These are phyloP conservation scores for Hapsidospora chrysogenum DNA, from an alignment of 495 filamentous ascomycete genomes.

Conservation along the genomic window DNA sequence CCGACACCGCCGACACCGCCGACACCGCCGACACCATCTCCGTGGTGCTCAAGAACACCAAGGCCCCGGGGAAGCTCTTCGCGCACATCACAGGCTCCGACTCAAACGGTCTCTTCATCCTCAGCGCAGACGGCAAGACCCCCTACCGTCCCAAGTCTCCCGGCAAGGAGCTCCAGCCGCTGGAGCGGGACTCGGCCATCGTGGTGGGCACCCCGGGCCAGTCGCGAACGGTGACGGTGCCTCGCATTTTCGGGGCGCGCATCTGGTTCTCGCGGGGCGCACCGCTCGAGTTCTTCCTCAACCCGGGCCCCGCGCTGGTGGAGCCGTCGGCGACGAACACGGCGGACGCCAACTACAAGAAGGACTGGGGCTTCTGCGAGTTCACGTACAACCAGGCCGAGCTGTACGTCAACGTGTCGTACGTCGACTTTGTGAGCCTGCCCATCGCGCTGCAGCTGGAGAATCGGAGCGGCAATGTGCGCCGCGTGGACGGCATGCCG, in stretches of 20 bases:
- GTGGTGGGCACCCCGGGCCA: constrained; percentile 40
- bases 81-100: constrained; percentile 57
- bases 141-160: constrained; percentile 19
- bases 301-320: constrained; percentile 51
- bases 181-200: constrained; percentile 43
- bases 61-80: constrained; percentile 40
- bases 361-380: constrained; percentile 53
- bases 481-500: constrained; percentile 42
- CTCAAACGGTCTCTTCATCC: constrained; percentile 39
- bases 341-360: constrained; percentile 46
- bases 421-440: constrained; percentile 57
- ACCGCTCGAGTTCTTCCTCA: constrained; percentile 52
- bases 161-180: constrained; percentile 10
- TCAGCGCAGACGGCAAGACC: constrained; percentile 37
- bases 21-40: constrained; percentile 23
- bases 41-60: constrained; percentile 47
- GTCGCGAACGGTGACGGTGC: constrained; percentile 43
- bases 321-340: constrained; percentile 54
- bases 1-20: constrained; percentile 13
- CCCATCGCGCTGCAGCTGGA: constrained; percentile 47
- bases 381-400: constrained; percentile 53
- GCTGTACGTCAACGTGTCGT: constrained; percentile 59
- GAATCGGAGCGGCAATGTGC: constrained; percentile 29
- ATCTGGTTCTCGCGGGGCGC: constrained; percentile 49
- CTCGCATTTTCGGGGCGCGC: constrained; percentile 48